Evolutionary conservation across 306 rosid genomes (phyloP), one percentile per base, ranked within the genome.

Genomic region (Neltuma alba): DNA sequence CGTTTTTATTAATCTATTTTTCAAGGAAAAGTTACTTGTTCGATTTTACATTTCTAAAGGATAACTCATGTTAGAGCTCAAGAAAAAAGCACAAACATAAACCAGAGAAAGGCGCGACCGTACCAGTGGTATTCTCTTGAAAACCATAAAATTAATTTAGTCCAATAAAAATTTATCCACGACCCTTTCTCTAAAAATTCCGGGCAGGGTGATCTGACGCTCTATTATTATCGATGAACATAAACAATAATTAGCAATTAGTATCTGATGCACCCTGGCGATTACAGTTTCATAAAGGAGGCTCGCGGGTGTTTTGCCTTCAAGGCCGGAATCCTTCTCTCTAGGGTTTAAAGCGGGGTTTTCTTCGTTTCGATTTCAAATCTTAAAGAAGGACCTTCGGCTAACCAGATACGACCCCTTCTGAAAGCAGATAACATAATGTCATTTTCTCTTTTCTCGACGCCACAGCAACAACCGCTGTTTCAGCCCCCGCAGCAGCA

Each of bases 391-490:
- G 33, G 13, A n/a, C 41, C 71, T 18, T 60, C 52, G n/a, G 50
- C 23, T 31, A 76, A 71, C 40, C 78, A 16, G 25, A 74, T 21
- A 67, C 42, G 30, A 23, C 34, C 62, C 62, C 62, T 44, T 63
- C 12, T 71, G 74, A 31, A 60, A 23, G 55, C 40, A 23, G 33
- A 11, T 41, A 62, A 72, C 76, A 73, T 69, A 81, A 95, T 95
- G 99, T 85, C 99, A 33, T 90, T 91, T 80, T 84, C 99, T 7
- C 5, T 95, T 72, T 91, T 93, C 81, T 83, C 96, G 21, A 85
- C 97, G 14, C 90, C 97, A 11, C 99, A 81, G 57, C 98, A 83
- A 55, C 93, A 76, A 64, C 80, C 62, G 38, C 84, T 76, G 63
- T 89, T 89, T 78, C 93, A 89, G 78, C 73, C 81, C 45, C 92